Evolutionary conservation across 192 early-diverging fungal species (phyloP), one percentile per base, ranked within the genome.

Genomic region (Dispira simplex): DNA sequence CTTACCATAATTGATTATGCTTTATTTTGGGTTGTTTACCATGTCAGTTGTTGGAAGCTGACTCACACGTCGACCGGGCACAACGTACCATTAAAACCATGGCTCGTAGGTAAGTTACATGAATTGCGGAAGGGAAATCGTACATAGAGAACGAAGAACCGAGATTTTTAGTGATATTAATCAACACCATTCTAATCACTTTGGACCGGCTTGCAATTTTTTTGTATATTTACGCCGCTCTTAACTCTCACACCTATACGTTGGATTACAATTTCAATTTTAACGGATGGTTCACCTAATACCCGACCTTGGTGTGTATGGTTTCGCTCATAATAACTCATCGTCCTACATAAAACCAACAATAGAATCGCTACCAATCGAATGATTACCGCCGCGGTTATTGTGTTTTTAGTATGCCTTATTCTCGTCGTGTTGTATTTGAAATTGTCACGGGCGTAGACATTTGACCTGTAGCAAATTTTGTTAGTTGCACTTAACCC

Each of bases 331-430:
- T 39, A 39, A 39, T 39, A 25, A 18, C 54, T 9, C 48, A 51
- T 9, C 48, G 48, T 23, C 13, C 63, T 48, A 8, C 44, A 32
- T 75, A 39, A 39, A 39, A 39, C 32, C 32, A 39, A 39, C 32
- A 39, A 39, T 39, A 91, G 91, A 45, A 80, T 95, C 82, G 80
- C 85, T 18, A 85, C 84, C 20, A 95, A 92, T 83, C 90, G 91
- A 70, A 70, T 91, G 70, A 82, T 97, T 48, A 90, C 90, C 3
- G 86, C 80, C 18, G 85, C 86, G 18, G 90, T 97, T 65, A 88
- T 97, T 63, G 73, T 82, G 21, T 71, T 91, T 43, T 81, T 93
- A 13, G 81, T 89, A 43, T 72, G 87, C 18, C 69, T 97, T 25
- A 93, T 97, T 64, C 63, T 91, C 9, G 83, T 89, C 55, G 84